Percentiles rank a stretch among this genome's conserved stretches.
These are phyloP conservation scores for Penicillium oxalicum DNA, from an alignment of 2,329 filamentous ascomycete species.

Conservation along the genomic window DNA sequence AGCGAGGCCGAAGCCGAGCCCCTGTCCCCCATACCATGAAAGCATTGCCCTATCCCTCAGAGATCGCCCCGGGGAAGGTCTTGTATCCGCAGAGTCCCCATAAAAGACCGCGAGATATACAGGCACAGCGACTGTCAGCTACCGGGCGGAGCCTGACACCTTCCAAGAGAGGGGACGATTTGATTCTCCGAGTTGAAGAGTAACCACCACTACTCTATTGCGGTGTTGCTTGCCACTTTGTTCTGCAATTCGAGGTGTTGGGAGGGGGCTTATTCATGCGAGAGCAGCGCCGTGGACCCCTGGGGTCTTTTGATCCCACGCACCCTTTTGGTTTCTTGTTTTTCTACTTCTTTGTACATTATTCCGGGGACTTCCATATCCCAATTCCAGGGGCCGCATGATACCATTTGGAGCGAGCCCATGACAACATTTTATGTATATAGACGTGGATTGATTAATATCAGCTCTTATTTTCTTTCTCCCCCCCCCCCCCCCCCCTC, in stretches of 20 bases:
- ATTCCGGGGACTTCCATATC: too few relatives aligned
- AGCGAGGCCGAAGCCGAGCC: conserved; percentile 9
- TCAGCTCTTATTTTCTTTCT: too few relatives aligned
- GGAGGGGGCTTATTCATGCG: too few relatives aligned
- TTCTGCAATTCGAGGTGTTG: background rate
- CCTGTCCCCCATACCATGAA: background rate
- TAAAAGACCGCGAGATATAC: conserved; percentile 11
- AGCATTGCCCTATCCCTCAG: conserved; percentile 18
- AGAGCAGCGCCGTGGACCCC: too few relatives aligned
- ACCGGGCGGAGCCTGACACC: conserved; percentile 28
- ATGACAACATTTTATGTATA: too few relatives aligned
- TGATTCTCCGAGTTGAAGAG: conserved; percentile 30
- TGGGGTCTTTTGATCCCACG: too few relatives aligned
- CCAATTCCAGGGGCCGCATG: too few relatives aligned
- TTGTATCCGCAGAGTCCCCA: conserved; percentile 19
- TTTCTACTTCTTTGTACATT: too few relatives aligned
- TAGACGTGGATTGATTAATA: too few relatives aligned
- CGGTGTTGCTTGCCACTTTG: background rate
- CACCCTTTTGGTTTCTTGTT: too few relatives aligned
- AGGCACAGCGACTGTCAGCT: conserved; percentile 11
- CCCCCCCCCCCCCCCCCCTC: too few relatives aligned
- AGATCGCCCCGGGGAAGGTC: conserved; percentile 7
- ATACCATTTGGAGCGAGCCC: too few relatives aligned
- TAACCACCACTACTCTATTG: background rate
- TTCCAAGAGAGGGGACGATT: conserved; percentile 25